Percentiles rank a stretch among this genome's conserved stretches.
phyloP scores from a whole-genome alignment of 768 basidiomycete species.

The Boletus insuetus region DNA sequence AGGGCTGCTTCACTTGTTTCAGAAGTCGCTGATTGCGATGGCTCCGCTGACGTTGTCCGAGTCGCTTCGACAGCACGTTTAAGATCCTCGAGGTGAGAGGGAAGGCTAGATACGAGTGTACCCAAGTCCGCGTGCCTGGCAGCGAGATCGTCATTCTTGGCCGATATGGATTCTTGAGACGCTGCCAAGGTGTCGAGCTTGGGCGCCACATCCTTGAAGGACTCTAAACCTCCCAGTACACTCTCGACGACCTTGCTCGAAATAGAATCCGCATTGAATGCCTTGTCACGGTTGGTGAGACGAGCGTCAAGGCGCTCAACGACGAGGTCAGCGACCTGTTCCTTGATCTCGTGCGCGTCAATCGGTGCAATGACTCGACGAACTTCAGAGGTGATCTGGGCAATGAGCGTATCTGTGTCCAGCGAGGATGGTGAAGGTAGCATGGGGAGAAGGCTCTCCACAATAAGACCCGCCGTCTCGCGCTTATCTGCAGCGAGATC shows the following conservation, averaged over 20 bases:
- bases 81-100: conserved; percentile 43
- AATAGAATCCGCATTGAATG: conserved; percentile 60
- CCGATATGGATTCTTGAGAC: conserved; percentile 40
- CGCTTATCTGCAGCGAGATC: conserved; percentile 87
- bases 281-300: conserved; percentile 72
- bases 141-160: conserved; percentile 38
- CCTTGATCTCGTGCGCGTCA: conserved; percentile 84
- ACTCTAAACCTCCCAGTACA: conserved; percentile 43
- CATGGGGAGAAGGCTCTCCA: conserved; percentile 67
- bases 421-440: conserved; percentile 45
- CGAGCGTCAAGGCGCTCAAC: conserved; percentile 83
- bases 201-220: conserved; percentile 38
- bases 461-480: conserved; percentile 80
- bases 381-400: conserved; percentile 65
- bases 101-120: conserved; percentile 45
- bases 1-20: conserved; percentile 26
- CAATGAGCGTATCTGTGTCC: conserved; percentile 55
- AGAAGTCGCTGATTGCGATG: conserved; percentile 15
- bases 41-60: conserved; percentile 17
- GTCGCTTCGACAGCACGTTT: conserved; percentile 42
- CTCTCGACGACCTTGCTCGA: conserved; percentile 54
- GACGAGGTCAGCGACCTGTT: conserved; percentile 85
- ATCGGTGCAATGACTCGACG: conserved; percentile 70
- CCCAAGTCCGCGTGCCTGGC: conserved; percentile 41
- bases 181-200: conserved; percentile 42